These are phyloP conservation scores for Wickerhamomyces bovis DNA, from an alignment of 805 yeast species.

Conservation along the genomic window DNA sequence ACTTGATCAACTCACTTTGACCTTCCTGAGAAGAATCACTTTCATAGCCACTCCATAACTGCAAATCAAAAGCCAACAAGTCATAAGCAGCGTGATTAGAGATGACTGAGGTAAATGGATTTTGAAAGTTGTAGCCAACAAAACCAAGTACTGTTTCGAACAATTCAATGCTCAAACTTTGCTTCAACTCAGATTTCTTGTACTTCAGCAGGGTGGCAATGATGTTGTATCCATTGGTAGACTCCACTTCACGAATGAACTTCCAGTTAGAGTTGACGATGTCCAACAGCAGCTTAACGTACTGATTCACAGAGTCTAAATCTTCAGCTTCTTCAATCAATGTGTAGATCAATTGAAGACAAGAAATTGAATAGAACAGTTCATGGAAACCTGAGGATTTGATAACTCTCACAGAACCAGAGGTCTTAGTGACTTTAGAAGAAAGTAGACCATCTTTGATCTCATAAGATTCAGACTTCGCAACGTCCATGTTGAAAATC, in stretches of 20 bases:
- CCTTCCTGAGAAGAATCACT: constrained; percentile 14
- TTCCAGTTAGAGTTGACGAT: constrained; percentile 44
- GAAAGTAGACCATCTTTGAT: not conserved
- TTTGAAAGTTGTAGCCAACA: constrained; percentile 48
- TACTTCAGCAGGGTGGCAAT: constrained; percentile 46
- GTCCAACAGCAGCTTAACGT: constrained; percentile 37
- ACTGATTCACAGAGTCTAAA: constrained; percentile 26
- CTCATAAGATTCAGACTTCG: not conserved
- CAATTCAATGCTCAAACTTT: constrained; percentile 33
- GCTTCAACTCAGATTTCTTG: constrained; percentile 28
- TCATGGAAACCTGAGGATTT: constrained; percentile 10
- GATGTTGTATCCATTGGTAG: constrained; percentile 53
- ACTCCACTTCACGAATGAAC: constrained; percentile 50
- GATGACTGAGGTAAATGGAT: constrained; percentile 52
- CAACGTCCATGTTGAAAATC: constrained; percentile 13
- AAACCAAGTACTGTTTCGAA: constrained; percentile 43
- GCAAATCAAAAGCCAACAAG: constrained; percentile 55
- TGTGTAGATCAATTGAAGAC: constrained; percentile 40
- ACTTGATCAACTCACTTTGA: constrained; percentile 40
- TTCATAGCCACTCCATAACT: constrained; percentile 40
- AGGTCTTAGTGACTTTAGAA: constrained; percentile 3
- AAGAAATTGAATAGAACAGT: constrained; percentile 37
- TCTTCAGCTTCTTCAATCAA: constrained; percentile 40
- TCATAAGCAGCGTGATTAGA: constrained; percentile 52
- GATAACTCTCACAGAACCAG: constrained; percentile 9